Evolutionary conservation across 2,329 filamentous ascomycete genomes (phyloP).

Genomic region (Cordyceps pruinosa): DNA sequence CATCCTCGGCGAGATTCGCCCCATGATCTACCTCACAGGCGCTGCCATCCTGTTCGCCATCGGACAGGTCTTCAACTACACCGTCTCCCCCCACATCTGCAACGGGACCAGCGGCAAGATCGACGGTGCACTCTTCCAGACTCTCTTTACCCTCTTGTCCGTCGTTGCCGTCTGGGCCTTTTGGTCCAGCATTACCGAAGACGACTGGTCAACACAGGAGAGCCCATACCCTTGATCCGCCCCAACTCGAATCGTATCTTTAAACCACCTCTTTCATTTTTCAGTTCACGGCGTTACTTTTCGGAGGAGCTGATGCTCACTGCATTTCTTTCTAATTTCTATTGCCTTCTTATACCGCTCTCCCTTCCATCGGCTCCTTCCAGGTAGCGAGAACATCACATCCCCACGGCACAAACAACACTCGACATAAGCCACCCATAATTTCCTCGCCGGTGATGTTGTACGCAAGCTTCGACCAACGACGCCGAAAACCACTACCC

Average conservation of each 20-base stretch:
- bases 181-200: slow-evolving; percentile 98
- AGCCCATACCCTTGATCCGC: slow-evolving; percentile 32
- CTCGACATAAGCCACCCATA: not conserved
- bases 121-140: slow-evolving; percentile 88
- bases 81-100: slow-evolving; percentile 86
- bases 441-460: not conserved
- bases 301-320: slow-evolving; percentile 17
- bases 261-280: slow-evolving; percentile 12
- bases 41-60: slow-evolving; percentile 80
- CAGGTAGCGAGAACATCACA: not conserved
- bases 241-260: slow-evolving; percentile 1
- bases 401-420: not conserved
- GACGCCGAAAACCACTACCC: not conserved
- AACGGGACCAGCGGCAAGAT: slow-evolving; percentile 75
- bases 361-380: slow-evolving; percentile 9
- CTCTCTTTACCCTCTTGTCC: slow-evolving; percentile 79
- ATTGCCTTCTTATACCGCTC: slow-evolving; percentile 14
- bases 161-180: slow-evolving; percentile 86
- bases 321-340: slow-evolving; percentile 13
- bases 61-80: slow-evolving; percentile 94
- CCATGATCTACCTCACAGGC: slow-evolving; percentile 78
- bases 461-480: not conserved
- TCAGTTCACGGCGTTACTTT: slow-evolving; percentile 19
- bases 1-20: slow-evolving; percentile 78
- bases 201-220: slow-evolving; percentile 75